A percentile compares a stretch with the other conserved stretches of the same genome.
phyloP scores from a whole-genome alignment of 2,329 filamentous ascomycete species.

The Fonsecaea erecta region DNA sequence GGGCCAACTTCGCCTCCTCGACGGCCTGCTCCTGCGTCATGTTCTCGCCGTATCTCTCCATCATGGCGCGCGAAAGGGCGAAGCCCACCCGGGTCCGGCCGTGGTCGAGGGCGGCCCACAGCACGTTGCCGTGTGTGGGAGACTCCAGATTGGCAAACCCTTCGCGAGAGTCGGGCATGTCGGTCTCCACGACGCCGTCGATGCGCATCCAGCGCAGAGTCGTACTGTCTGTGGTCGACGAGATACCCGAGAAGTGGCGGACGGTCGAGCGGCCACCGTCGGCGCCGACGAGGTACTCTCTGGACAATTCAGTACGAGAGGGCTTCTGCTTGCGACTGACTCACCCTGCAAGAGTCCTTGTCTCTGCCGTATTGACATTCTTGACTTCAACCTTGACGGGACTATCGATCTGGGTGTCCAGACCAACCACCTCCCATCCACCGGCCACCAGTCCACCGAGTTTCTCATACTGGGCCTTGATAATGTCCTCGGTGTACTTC shows the following conservation, averaged over 20 bases:
- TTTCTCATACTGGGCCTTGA: not conserved
- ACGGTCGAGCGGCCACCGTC: not conserved
- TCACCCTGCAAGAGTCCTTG: not conserved
- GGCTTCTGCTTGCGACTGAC: not conserved
- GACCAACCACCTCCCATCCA: not conserved
- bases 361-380: not conserved
- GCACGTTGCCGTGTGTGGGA: constrained; percentile 4
- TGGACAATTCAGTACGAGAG: not conserved
- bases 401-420: not conserved
- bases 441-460: not conserved
- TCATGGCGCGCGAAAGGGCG: not conserved
- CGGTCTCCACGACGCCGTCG: constrained; percentile 6
- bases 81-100: constrained; percentile 1
- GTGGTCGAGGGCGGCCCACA: constrained; percentile 2
- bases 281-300: constrained; percentile 5
- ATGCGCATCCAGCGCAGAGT: constrained; percentile 6
- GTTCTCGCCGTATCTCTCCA: constrained; percentile 2
- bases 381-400: not conserved
- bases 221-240: not conserved
- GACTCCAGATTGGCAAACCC: not conserved
- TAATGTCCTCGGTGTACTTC: constrained; percentile 13
- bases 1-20: not conserved
- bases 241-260: not conserved
- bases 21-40: not conserved
- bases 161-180: not conserved